phyloP scores from a whole-genome alignment of 176 grass and related monocot genomes.

The Leersia perrieri region DNA sequence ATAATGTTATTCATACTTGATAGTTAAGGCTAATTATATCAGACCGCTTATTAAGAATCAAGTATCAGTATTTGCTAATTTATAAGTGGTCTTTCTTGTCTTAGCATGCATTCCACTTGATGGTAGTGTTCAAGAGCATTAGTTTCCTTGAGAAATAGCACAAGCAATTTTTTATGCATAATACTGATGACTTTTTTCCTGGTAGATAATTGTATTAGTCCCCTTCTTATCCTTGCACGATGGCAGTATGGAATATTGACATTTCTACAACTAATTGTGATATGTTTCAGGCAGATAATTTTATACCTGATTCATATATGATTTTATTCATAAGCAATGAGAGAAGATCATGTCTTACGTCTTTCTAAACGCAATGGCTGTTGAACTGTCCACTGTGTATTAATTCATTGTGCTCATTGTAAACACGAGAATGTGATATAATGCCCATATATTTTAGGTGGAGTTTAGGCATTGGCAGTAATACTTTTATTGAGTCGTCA shows the following conservation, averaged over 20 bases:
- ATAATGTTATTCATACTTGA: not conserved
- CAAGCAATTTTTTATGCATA: not conserved
- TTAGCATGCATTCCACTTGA: not conserved
- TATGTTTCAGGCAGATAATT: not conserved
- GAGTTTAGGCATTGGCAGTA: not conserved
- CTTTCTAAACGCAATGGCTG: not conserved
- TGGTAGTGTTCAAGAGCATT: not conserved
- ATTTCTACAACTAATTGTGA: not conserved
- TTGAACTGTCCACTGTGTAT: not conserved
- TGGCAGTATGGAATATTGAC: not conserved
- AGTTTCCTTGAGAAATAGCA: not conserved
- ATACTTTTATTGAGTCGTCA: not conserved
- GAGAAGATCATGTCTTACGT: not conserved
- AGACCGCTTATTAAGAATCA: not conserved
- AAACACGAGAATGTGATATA: not conserved
- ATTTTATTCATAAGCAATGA: not conserved
- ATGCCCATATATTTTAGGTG: not conserved
- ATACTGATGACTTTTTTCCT: not conserved
- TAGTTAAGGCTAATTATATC: not conserved
- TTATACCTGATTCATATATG: not conserved
- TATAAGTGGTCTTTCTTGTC: not conserved
- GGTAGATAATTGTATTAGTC: not conserved
- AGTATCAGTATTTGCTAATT: not conserved
- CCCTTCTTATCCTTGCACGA: not conserved
- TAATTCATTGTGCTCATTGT: not conserved